phyloP scores from a whole-genome alignment of 352 stramenopile genomes.

The Globisporangium abappressorium region DNA sequence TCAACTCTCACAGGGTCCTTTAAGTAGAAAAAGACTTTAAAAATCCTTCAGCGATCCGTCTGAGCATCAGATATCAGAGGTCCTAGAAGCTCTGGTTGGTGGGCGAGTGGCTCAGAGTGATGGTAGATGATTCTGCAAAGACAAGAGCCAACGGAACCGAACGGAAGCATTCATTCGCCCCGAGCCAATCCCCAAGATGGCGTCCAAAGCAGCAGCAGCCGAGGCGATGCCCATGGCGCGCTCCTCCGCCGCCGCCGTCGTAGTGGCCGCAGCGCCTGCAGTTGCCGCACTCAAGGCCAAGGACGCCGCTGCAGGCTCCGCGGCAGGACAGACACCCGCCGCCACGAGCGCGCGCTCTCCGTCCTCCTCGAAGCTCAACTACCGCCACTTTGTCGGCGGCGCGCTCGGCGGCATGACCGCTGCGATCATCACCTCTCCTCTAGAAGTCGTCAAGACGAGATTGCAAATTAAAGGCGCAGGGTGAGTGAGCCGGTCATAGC shows the following conservation, averaged over 20 bases:
- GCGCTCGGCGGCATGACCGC: conserved; percentile 79
- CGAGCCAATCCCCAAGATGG: conserved; percentile 11
- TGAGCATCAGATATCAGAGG: neutral
- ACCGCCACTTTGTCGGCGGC: conserved; percentile 72
- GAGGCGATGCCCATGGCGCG: conserved; percentile 15
- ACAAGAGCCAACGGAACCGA: conserved; percentile 8
- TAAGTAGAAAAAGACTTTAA: neutral
- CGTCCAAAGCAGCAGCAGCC: conserved; percentile 11
- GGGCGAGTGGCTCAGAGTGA: conserved; percentile 4
- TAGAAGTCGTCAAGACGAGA: conserved; percentile 85
- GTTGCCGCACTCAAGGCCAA: conserved; percentile 13
- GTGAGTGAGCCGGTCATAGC: conserved; percentile 22
- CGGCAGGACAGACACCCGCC: conserved; percentile 2
- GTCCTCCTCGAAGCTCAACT: conserved; percentile 23
- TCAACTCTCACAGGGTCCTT: neutral
- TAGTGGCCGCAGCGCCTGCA: conserved; percentile 1
- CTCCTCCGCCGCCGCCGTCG: conserved; percentile 9
- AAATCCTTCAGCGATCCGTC: neutral
- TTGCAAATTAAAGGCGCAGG: conserved; percentile 71
- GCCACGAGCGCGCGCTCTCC: conserved; percentile 12
- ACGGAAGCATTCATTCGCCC: neutral
- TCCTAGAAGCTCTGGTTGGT: conserved; percentile 2
- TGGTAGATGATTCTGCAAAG: conserved; percentile 16
- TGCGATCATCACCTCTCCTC: conserved; percentile 76
- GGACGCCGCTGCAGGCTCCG: neutral